A percentile compares a stretch with the other conserved stretches of the same genome.
These are phyloP conservation scores for Phylloporus sp. DNA, from an alignment of 768 basidiomycete species.

Conservation along the genomic window DNA sequence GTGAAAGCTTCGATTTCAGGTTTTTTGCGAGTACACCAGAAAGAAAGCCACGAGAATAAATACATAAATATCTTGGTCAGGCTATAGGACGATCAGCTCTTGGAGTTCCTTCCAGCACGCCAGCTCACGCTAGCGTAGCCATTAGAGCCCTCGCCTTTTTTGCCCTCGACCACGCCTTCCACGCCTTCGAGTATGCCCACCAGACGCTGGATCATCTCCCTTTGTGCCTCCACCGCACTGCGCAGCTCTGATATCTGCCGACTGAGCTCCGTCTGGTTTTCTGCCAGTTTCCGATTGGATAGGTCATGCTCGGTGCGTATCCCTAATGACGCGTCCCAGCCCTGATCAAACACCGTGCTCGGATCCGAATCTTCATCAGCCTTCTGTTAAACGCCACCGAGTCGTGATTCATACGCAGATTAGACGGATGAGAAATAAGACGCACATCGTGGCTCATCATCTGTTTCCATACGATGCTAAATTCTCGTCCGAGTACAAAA, in stretches of 20 bases:
- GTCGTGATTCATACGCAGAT: not conserved
- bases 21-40: not conserved
- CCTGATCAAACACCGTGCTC: not conserved
- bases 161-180: slow-evolving; percentile 9
- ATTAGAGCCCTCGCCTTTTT: slow-evolving; percentile 10
- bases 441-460: slow-evolving; percentile 57
- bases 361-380: not conserved
- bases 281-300: slow-evolving; percentile 56
- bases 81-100: slow-evolving; percentile 9
- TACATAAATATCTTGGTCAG: not conserved
- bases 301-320: slow-evolving; percentile 37
- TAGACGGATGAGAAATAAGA: not conserved
- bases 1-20: too few species aligned
- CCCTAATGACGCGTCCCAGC: slow-evolving; percentile 1
- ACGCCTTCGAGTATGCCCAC: slow-evolving; percentile 15
- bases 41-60: not conserved
- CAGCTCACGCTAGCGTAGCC: not conserved
- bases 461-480: slow-evolving; percentile 84
- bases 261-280: slow-evolving; percentile 65
- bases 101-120: slow-evolving; percentile 8
- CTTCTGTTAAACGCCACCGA: not conserved
- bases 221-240: slow-evolving; percentile 54
- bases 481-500: slow-evolving; percentile 90
- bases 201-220: slow-evolving; percentile 40
- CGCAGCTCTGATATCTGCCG: slow-evolving; percentile 60